Percentiles rank a stretch among this genome's conserved stretches.
Evolutionary conservation across 2,329 filamentous ascomycete genomes (phyloP).

Genomic region (Cryphonectria radicalis): DNA sequence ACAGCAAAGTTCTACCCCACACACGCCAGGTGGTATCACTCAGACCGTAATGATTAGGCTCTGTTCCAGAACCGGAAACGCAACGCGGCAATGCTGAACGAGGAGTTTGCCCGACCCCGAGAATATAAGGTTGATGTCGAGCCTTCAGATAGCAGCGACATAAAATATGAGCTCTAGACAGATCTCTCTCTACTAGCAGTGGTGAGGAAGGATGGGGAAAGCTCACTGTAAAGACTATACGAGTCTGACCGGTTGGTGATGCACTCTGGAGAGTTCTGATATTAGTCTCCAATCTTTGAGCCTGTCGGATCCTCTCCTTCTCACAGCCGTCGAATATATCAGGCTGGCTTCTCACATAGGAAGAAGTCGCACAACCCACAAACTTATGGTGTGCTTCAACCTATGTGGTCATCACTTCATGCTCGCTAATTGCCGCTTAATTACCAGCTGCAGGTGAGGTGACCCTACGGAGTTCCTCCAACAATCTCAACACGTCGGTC

Average conservation of each 20-base stretch:
- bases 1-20: not conserved
- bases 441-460: not conserved
- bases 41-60: not conserved
- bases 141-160: not conserved
- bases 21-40: not conserved
- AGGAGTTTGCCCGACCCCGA: not conserved
- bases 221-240: not conserved
- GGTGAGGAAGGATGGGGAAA: not conserved
- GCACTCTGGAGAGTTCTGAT: not conserved
- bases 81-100: not conserved
- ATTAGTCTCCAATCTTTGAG: not conserved
- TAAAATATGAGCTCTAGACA: not conserved
- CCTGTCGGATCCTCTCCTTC: not conserved
- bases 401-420: not conserved
- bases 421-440: not conserved
- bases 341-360: not conserved
- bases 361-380: not conserved
- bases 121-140: not conserved
- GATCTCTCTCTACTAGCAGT: not conserved
- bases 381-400: not conserved
- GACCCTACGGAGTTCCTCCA: not conserved
- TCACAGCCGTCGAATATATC: not conserved
- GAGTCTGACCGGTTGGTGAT: not conserved
- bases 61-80: not conserved
- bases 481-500: not conserved